phyloP scores from a whole-genome alignment of 1,139 yeast species.

The Lodderomyces parapsilosis region DNA sequence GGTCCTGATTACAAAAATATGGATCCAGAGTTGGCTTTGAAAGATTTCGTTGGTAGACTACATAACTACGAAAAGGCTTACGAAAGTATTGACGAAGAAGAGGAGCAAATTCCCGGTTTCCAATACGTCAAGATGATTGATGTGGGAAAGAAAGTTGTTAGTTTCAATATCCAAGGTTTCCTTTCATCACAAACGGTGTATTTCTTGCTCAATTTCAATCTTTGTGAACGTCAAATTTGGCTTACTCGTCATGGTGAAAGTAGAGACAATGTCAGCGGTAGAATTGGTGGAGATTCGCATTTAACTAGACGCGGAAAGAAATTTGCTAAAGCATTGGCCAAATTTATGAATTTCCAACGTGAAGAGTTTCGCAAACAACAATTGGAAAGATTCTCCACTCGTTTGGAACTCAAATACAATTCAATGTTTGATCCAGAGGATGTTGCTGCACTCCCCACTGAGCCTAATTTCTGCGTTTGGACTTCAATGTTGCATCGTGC shows the following conservation, averaged over 20 bases:
- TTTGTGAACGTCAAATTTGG: slow-evolving; percentile 92
- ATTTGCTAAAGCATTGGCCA: slow-evolving; percentile 69
- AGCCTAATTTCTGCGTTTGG: slow-evolving; percentile 86
- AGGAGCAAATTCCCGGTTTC: slow-evolving; percentile 57
- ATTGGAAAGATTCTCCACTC: slow-evolving; percentile 49
- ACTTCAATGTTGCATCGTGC: slow-evolving; percentile 82
- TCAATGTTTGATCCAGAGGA: slow-evolving; percentile 27
- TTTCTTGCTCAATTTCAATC: slow-evolving; percentile 83
- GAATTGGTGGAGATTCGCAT: slow-evolving; percentile 86
- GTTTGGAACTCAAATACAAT: slow-evolving; percentile 42
- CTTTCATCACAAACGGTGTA: slow-evolving; percentile 91
- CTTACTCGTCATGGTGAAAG: slow-evolving; percentile 94
- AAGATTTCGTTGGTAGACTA: slow-evolving; percentile 80
- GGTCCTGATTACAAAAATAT: slow-evolving; percentile 92
- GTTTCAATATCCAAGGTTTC: slow-evolving; percentile 89
- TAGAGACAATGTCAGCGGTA: slow-evolving; percentile 76
- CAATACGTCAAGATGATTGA: slow-evolving; percentile 95
- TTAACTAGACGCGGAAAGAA: slow-evolving; percentile 76
- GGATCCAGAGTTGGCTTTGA: slow-evolving; percentile 78
- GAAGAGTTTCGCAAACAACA: slow-evolving; percentile 67
- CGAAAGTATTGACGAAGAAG: slow-evolving; percentile 82
- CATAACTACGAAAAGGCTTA: slow-evolving; percentile 86
- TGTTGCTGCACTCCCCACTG: slow-evolving; percentile 43
- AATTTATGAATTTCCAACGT: slow-evolving; percentile 73
- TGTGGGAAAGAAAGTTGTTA: slow-evolving; percentile 90